Evolutionary conservation across 352 stramenopile genomes (phyloP).

Genomic region (Phytophthora brassicae): DNA sequence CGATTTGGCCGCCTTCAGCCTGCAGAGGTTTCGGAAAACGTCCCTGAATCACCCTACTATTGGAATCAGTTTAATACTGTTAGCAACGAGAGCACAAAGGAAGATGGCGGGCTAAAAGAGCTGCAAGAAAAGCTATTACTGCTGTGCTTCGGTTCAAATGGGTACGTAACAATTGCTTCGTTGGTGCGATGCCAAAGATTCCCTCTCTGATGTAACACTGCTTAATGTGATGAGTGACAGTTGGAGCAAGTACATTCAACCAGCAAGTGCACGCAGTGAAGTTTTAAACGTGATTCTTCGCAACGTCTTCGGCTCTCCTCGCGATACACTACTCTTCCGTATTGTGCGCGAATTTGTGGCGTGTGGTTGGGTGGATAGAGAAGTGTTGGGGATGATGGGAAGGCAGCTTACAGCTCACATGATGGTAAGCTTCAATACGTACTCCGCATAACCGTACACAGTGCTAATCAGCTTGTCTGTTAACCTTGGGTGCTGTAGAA

Average conservation of each 20-base stretch:
- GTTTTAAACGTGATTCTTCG: constrained; percentile 35
- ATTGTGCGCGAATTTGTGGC: constrained; percentile 48
- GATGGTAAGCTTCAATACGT: constrained; percentile 28
- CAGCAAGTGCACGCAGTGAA: constrained; percentile 3
- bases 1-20: constrained; percentile 18
- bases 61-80: constrained; percentile 11
- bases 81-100: background rate
- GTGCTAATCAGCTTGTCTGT: constrained; percentile 7
- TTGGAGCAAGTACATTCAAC: constrained; percentile 32
- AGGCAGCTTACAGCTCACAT: constrained; percentile 34
- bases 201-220: background rate
- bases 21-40: background rate
- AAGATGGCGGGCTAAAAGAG: constrained; percentile 7
- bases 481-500: constrained; percentile 21
- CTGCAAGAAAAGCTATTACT: constrained; percentile 33
- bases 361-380: constrained; percentile 31
- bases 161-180: constrained; percentile 24
- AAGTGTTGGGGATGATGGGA: constrained; percentile 26
- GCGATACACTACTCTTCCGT: constrained; percentile 41
- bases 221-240: constrained; percentile 15
- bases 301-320: constrained; percentile 49
- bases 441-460: background rate
- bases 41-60: constrained; percentile 10
- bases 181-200: background rate
- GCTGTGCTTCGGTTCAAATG: constrained; percentile 31